Percentiles rank a stretch among this genome's conserved stretches.
Conservation (phyloP, 805 yeast genomes). For the Saturnispora sekii region DNA sequence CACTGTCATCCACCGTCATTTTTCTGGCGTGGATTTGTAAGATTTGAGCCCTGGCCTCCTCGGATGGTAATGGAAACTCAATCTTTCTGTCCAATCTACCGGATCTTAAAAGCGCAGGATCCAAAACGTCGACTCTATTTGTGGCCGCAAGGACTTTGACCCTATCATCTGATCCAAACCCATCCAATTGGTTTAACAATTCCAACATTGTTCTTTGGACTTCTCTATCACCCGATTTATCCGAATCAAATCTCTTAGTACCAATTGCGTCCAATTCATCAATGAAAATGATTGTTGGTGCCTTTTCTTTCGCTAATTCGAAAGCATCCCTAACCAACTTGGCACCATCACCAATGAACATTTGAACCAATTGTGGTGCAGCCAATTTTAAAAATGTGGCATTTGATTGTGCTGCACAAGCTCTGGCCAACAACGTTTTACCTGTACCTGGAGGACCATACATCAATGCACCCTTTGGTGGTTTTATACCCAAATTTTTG, state of each 20-base stretch:
- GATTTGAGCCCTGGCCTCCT: conserved; percentile 95
- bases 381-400: conserved; percentile 95
- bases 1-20: conserved; percentile 83
- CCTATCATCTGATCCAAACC: conserved; percentile 94
- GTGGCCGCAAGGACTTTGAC: conserved; percentile 98
- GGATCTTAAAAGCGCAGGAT: conserved; percentile 95
- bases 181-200: conserved; percentile 92
- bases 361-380: conserved; percentile 96
- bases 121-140: conserved; percentile 93
- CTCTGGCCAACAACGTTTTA: conserved; percentile 91
- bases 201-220: conserved; percentile 99
- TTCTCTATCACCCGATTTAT: conserved; percentile 96
- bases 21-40: conserved; percentile 95
- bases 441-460: conserved; percentile 99
- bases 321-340: conserved; percentile 95
- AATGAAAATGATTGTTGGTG: conserved; percentile 95
- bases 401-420: conserved; percentile 97
- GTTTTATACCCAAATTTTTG: conserved; percentile 86
- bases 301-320: conserved; percentile 94
- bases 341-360: conserved; percentile 99
- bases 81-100: conserved; percentile 97
- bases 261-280: conserved; percentile 99
- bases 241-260: conserved; percentile 94
- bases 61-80: conserved; percentile 96
- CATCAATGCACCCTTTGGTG: conserved; percentile 97